phyloP scores from a whole-genome alignment of 2,329 filamentous ascomycete genomes.

The Bipolaris oryzae region DNA sequence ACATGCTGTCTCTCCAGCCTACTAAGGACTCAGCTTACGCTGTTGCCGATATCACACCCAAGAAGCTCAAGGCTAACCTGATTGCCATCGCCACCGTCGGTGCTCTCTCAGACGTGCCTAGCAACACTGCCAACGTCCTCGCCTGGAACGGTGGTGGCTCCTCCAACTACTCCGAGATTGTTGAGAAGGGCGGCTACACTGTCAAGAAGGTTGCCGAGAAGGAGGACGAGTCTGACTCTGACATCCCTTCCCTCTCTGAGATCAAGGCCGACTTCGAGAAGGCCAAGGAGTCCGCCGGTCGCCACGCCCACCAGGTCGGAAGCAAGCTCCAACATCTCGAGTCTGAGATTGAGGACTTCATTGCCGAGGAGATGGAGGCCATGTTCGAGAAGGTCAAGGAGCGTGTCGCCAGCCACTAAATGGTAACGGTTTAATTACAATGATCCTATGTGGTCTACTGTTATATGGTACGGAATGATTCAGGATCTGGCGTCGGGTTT shows the following conservation, averaged over 20 bases:
- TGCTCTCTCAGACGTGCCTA: constrained; percentile 80
- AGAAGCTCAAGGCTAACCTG: constrained; percentile 89
- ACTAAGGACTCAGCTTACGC: constrained; percentile 88
- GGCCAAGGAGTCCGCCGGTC: constrained; percentile 47
- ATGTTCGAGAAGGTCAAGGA: constrained; percentile 61
- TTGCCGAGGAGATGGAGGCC: constrained; percentile 57
- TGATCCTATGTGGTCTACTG: constrained; percentile 9
- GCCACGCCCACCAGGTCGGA: constrained; percentile 51
- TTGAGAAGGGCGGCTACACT: constrained; percentile 74
- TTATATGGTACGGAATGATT: constrained; percentile 12
- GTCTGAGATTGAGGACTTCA: constrained; percentile 54
- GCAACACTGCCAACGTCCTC: constrained; percentile 88
- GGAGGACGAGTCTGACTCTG: constrained; percentile 47
- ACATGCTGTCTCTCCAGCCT: constrained; percentile 96
- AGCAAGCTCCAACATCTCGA: constrained; percentile 56
- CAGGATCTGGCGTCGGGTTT: constrained; percentile 12
- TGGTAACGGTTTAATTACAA: background rate
- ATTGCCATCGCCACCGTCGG: constrained; percentile 81
- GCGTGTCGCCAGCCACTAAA: constrained; percentile 44
- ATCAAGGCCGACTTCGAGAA: constrained; percentile 46
- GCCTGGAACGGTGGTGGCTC: constrained; percentile 98
- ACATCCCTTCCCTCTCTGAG: constrained; percentile 45
- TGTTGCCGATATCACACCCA: constrained; percentile 85
- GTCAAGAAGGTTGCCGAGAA: constrained; percentile 45
- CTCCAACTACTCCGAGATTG: constrained; percentile 86